Conservation (phyloP, 768 basidiomycete species). For the Hygrocybe coccinea region DNA sequence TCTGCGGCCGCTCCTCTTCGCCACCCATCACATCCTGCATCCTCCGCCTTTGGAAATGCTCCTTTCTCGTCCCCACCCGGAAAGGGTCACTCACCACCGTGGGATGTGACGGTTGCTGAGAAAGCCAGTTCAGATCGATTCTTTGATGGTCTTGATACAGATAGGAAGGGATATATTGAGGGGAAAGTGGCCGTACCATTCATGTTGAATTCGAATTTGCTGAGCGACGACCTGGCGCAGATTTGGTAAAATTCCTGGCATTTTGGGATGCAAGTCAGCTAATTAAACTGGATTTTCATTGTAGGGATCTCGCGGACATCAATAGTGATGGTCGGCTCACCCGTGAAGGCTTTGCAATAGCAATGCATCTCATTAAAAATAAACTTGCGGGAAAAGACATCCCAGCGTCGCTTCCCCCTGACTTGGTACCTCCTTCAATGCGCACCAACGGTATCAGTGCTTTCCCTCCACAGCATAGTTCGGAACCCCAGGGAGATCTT, state of each 20-base stretch:
- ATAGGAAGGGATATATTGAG: conserved; percentile 75
- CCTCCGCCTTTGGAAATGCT: conserved; percentile 1
- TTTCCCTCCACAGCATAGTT: conserved; percentile 37
- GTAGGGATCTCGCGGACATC: conserved; percentile 91
- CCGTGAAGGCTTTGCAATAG: conserved; percentile 91
- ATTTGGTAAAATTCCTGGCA: conserved; percentile 79
- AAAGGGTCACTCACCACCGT: conserved; percentile 36
- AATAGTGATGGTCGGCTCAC: conserved; percentile 82
- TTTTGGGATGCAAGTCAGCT: too few relatives aligned
- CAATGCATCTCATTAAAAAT: conserved; percentile 87
- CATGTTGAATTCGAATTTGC: conserved; percentile 84
- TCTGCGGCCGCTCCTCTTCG: conserved; percentile 44
- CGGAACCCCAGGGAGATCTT: conserved; percentile 43
- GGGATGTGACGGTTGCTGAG: conserved; percentile 82
- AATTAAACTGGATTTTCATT: not conserved
- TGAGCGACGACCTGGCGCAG: conserved; percentile 78
- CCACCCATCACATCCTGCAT: not conserved
- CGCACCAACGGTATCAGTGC: conserved; percentile 46
- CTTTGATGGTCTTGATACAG: conserved; percentile 78
- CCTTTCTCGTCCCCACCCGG: conserved; percentile 21
- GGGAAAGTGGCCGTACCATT: conserved; percentile 95
- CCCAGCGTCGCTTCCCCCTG: conserved; percentile 61
- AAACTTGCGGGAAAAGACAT: conserved; percentile 77
- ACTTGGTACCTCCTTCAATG: conserved; percentile 79
- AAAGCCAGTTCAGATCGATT: conserved; percentile 72